phyloP scores from a whole-genome alignment of 129 eudicot genomes.

The Artemisia tridentata region DNA sequence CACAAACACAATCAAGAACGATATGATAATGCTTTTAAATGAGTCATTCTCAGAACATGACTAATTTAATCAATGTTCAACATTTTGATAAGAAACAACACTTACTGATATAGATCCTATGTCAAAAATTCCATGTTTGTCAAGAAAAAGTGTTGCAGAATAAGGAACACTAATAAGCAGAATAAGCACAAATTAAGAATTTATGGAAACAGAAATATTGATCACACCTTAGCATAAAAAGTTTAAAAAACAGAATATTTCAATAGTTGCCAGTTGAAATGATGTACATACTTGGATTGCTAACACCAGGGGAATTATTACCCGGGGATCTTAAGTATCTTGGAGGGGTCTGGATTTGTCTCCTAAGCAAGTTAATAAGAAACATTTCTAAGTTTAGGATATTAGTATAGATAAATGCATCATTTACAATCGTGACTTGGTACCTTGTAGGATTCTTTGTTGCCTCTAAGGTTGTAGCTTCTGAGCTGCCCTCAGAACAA shows the following conservation, averaged over 20 bases:
- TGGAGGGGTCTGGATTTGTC: constrained; percentile 74
- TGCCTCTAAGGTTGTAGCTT: constrained; percentile 91
- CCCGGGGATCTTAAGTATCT: constrained; percentile 65
- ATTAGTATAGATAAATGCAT: not conserved
- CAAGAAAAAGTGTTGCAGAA: too few relatives aligned
- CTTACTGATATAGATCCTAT: too few relatives aligned
- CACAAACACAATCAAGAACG: too few relatives aligned
- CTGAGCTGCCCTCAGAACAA: constrained; percentile 78
- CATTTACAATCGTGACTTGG: not conserved
- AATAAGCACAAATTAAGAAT: too few relatives aligned
- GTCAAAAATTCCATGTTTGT: too few relatives aligned
- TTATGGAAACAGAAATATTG: not conserved
- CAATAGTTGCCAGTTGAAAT: constrained; percentile 6
- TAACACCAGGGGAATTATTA: constrained; percentile 58
- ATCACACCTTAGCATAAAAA: too few relatives aligned
- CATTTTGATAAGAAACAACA: too few relatives aligned
- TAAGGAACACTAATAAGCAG: too few relatives aligned
- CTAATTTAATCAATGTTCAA: too few relatives aligned
- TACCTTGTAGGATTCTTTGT: constrained; percentile 97
- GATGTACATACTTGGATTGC: constrained; percentile 55
- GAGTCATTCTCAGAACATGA: too few relatives aligned
- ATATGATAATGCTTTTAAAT: too few relatives aligned
- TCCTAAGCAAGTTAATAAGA: constrained; percentile 35
- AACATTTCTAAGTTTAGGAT: not conserved
- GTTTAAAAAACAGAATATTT: not conserved